Evolutionary conservation across 1,284 basidiomycete genomes (phyloP).

Genomic region (Lentinula novae-zelandiae): DNA sequence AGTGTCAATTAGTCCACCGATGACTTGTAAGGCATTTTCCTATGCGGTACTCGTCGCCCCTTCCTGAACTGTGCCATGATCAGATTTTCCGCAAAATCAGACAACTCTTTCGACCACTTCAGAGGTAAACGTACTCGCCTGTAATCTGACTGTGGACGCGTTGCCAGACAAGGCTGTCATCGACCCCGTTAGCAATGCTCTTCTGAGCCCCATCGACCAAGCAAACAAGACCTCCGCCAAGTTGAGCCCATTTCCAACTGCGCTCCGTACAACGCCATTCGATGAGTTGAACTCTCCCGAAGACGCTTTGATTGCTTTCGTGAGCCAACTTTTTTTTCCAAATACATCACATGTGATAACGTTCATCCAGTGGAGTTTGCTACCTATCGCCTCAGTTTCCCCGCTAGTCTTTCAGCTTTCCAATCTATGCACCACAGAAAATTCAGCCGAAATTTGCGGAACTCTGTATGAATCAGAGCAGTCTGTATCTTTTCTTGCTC

Average conservation of each 20-base stretch:
- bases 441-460: not conserved
- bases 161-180: not conserved
- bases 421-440: not conserved
- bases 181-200: not conserved
- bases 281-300: not conserved
- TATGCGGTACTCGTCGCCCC: not conserved
- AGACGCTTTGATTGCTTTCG: not conserved
- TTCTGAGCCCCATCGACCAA: not conserved
- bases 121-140: conserved; percentile 1
- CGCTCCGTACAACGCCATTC: not conserved
- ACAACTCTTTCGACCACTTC: not conserved
- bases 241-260: not conserved
- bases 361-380: not conserved
- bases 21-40: not conserved
- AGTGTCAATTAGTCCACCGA: not conserved
- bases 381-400: not conserved
- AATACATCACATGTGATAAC: not conserved
- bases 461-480: conserved; percentile 3
- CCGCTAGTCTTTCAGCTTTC: not conserved
- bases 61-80: not conserved
- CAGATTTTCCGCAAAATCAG: not conserved
- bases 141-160: conserved; percentile 3
- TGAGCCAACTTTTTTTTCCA: not conserved
- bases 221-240: not conserved
- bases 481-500: not conserved